Evolutionary conservation across 306 rosid species (phyloP), one percentile per base, ranked within the genome.

Genomic region (Glycine tomentella): DNA sequence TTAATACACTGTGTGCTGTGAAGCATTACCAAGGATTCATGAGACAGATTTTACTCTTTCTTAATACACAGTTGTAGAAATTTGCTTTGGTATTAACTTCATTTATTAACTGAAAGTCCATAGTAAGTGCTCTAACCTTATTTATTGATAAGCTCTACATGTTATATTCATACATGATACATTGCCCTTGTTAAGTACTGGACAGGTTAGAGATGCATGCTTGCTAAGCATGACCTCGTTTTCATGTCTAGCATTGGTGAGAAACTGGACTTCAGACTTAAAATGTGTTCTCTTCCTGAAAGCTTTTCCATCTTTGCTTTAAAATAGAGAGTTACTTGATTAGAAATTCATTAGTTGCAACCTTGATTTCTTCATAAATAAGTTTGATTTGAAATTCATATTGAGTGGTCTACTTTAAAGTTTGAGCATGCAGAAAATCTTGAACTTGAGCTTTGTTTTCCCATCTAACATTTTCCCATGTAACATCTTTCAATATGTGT

Each of bases 161-260:
- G 40, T 36, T 36, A 36, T 36, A 36, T 3, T 36, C 40, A 36
- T 36, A 36, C 5, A 36, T 36, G 5, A 36, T 36, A 36, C 5
- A 36, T 36, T 36, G 3, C 40, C 45, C 45, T 42, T 42, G 45
- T 0, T 42, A 42, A 42, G 45, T 42, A 42, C 45, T 42, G 8
- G 0, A 5, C 45, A 5, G 45, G 2, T 42, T 4, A 16, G 9
- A 7, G 13, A 57, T 57, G 75, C 64, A 66, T 66, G 33, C 72
- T n/a, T 34, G 51, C 64, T 14, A 46, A 69, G 14, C n/a, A 55
- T 58, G 16, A 10, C 15, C 78, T 15, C 12, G 25, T 40, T 40
- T 55, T 73, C 38, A 38, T 55, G 66, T 40, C 78, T 70, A 49
- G 46, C 56, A 55, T 55, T 73, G 55, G 64, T 9, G 31, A 73